A percentile compares a stretch with the other conserved stretches of the same genome.
Evolutionary conservation across 352 stramenopile species (phyloP).

Genomic region (Elongisporangium prolatum): DNA sequence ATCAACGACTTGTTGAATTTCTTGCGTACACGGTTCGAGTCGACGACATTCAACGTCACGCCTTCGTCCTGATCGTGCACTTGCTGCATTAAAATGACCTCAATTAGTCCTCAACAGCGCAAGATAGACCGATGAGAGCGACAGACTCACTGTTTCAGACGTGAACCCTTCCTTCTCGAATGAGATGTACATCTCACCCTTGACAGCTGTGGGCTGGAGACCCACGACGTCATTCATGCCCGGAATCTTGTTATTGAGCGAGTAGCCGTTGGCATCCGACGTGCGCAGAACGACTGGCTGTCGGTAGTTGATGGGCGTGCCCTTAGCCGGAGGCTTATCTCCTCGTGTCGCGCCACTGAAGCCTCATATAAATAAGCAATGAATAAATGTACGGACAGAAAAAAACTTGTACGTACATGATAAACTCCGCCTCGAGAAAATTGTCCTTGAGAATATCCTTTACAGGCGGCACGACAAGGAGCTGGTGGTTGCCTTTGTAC

Average conservation of each 20-base stretch:
- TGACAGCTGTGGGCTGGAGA: constrained; percentile 39
- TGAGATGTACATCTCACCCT: constrained; percentile 71
- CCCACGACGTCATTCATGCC: constrained; percentile 47
- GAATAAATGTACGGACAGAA: not conserved
- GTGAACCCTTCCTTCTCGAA: constrained; percentile 52
- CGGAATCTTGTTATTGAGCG: constrained; percentile 76
- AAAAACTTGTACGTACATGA: constrained; percentile 35
- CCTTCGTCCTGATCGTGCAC: constrained; percentile 38
- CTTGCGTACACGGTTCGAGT: constrained; percentile 74
- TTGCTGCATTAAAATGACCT: constrained; percentile 10
- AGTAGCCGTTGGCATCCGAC: constrained; percentile 55
- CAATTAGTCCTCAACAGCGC: not conserved
- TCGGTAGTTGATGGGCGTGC: constrained; percentile 56
- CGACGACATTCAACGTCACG: constrained; percentile 46
- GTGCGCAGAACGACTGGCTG: constrained; percentile 68
- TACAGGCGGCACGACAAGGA: constrained; percentile 51
- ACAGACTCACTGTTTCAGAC: constrained; percentile 24
- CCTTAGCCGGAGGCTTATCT: constrained; percentile 39
- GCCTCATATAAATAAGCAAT: not conserved
- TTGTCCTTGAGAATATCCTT: constrained; percentile 34
- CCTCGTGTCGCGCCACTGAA: constrained; percentile 30
- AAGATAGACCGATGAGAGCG: not conserved
- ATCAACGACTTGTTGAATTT: constrained; percentile 58
- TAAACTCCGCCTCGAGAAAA: constrained; percentile 61
- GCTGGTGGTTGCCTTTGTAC: constrained; percentile 33